Percentiles rank a stretch among this genome's conserved stretches.
Evolutionary conservation across 768 basidiomycete genomes (phyloP).

Genomic region (Lactarius deliciosus): DNA sequence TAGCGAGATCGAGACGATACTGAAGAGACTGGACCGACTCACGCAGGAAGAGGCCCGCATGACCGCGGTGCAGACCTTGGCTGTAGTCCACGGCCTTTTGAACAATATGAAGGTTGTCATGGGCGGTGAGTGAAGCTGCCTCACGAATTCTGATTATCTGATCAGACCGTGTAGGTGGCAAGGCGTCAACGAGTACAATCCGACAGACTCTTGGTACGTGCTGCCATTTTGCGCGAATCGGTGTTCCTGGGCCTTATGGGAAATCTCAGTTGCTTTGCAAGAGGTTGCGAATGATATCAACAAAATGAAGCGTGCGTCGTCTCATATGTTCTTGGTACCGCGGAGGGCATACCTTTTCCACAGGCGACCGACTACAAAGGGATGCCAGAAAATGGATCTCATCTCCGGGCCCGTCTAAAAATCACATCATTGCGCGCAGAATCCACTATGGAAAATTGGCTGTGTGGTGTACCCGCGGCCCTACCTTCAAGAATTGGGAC

Average conservation of each 20-base stretch:
- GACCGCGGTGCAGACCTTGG: constrained; percentile 9
- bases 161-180: neutral
- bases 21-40: constrained; percentile 14
- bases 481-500: constrained; percentile 1
- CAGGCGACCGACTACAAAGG: neutral
- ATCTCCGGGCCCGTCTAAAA: neutral
- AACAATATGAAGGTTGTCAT: constrained; percentile 15
- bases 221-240: neutral
- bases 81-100: constrained; percentile 11
- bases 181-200: neutral
- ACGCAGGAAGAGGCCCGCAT: constrained; percentile 11
- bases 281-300: neutral
- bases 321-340: neutral
- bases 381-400: neutral
- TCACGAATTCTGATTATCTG: neutral
- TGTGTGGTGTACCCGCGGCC: neutral
- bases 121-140: neutral
- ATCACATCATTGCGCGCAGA: neutral
- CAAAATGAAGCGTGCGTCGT: constrained; percentile 13
- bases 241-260: neutral
- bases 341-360: too few relatives aligned
- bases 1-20: constrained; percentile 6
- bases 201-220: neutral
- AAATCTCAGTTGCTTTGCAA: constrained; percentile 6
- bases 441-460: neutral